Evolutionary conservation across 768 basidiomycete species (phyloP).

Genomic region (Tricholoma sp.): DNA sequence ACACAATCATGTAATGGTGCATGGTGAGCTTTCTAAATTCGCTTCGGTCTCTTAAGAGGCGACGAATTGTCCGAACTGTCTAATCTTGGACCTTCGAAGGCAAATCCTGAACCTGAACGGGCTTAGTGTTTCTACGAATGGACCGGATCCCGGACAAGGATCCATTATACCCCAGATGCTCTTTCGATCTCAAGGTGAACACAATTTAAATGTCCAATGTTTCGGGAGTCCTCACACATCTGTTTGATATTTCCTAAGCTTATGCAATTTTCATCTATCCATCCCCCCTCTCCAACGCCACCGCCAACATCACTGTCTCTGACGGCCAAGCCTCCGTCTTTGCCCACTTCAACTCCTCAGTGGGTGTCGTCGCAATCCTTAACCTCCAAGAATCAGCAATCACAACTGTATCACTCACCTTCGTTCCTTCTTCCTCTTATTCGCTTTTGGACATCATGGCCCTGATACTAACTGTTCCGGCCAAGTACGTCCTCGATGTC

Average conservation of each 20-base stretch:
- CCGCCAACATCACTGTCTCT: conserved; percentile 46
- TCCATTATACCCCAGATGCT: conserved; percentile 55
- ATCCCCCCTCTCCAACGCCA: conserved; percentile 42
- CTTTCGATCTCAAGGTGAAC: conserved; percentile 47
- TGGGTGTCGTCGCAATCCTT: conserved; percentile 32
- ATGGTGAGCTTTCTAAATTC: conserved; percentile 30
- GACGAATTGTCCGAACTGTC: not conserved
- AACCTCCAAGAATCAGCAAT: conserved; percentile 33
- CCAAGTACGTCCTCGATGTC: conserved; percentile 24
- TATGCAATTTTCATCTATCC: conserved; percentile 39
- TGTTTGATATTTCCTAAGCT: conserved; percentile 22
- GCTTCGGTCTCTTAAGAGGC: not conserved
- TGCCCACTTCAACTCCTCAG: conserved; percentile 34
- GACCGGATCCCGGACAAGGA: conserved; percentile 35
- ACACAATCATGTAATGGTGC: conserved; percentile 33
- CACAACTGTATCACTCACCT: conserved; percentile 40
- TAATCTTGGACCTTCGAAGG: conserved; percentile 4
- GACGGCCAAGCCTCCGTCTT: conserved; percentile 29
- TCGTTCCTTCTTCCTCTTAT: conserved; percentile 19
- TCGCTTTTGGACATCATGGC: conserved; percentile 33
- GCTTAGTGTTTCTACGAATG: conserved; percentile 31
- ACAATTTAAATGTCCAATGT: not conserved
- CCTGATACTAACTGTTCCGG: conserved; percentile 32
- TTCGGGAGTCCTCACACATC: not conserved
- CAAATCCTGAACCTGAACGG: conserved; percentile 15